Evolutionary conservation across 2,329 filamentous ascomycete genomes (phyloP).

Genomic region (Chaetomiaceae sp.): DNA sequence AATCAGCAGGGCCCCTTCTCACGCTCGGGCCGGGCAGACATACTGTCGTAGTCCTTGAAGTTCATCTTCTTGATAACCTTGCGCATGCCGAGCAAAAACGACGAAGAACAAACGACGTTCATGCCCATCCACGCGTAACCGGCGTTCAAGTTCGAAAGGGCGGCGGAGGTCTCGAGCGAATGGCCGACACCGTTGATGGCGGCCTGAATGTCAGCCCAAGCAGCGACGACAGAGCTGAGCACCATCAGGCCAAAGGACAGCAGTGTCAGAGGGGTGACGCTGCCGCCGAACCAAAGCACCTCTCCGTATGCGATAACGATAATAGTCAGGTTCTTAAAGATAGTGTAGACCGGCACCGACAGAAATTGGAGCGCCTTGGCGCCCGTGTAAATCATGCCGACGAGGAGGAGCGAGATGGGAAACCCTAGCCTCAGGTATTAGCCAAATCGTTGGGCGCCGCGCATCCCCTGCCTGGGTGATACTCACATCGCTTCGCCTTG

Average conservation of each 20-base stretch:
- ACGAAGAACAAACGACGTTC: slow-evolving; percentile 91
- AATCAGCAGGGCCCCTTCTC: slow-evolving; percentile 28
- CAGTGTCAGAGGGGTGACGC: slow-evolving; percentile 77
- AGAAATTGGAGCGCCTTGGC: slow-evolving; percentile 94
- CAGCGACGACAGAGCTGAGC: slow-evolving; percentile 84
- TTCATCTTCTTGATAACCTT: slow-evolving; percentile 99
- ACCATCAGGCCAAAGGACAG: slow-evolving; percentile 97
- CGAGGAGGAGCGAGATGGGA: slow-evolving; percentile 87
- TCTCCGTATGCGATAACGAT: slow-evolving; percentile 98
- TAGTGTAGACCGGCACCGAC: slow-evolving; percentile 97
- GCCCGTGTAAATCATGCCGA: slow-evolving; percentile 98
- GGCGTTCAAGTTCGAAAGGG: slow-evolving; percentile 83
- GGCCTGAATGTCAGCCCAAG: slow-evolving; percentile 94
- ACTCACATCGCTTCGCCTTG: slow-evolving; percentile 89
- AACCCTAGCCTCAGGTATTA: slow-evolving; percentile 60
- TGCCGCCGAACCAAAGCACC: slow-evolving; percentile 95
- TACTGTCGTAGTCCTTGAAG: slow-evolving; percentile 99
- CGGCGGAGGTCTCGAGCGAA: slow-evolving; percentile 57
- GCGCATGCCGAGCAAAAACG: slow-evolving; percentile 87
- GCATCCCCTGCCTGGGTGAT: slow-evolving; percentile 10
- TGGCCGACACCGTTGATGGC: slow-evolving; percentile 60
- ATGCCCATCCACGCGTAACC: slow-evolving; percentile 97
- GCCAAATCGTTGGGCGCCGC: neutral
- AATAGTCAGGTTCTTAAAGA: slow-evolving; percentile 99
- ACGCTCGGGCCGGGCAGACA: slow-evolving; percentile 38